Base-by-base conservation (phyloP, 495 filamentous ascomycete species). In the Hypoxylon lienhwacheense region DNA sequence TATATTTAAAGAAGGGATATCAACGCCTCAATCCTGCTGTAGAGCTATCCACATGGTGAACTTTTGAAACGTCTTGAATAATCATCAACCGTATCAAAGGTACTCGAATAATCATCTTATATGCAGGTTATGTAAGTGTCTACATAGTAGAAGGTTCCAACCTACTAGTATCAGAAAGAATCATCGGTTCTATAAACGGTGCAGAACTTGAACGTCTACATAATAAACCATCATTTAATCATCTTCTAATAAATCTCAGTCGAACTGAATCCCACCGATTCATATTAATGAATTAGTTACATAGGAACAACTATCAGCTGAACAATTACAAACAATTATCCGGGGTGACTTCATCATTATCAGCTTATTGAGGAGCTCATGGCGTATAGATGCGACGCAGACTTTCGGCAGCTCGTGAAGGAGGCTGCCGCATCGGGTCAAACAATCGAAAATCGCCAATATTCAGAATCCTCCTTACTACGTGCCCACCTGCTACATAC, bases 381-480 rank as follows among this genome's bases (percentile, higher is more conserved):
- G n/a, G 41, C 28, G 28, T 44, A 20, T 20, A 31, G 25, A 44
- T 7, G 21, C 24, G 11, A 25, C 41, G 15, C 11, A 12, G n/a
- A n/a, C n/a, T n/a, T n/a, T n/a, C n/a, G n/a, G 8, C 12, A 31
- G 11, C 12, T 10, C 45, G 20, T 8, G 8, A 45, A 45, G 29
- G 17, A 36, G 36, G 48, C 31, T 53, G 32, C 49, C 56, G n/a
- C 33, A 40, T 50, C 44, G 33, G 28, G 31, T 19, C 17, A 37
- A 12, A 49, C 7, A 39, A 19, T 26, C 40, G 57, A 51, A 35
- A 50, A 42, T 46, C 52, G 47, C 32, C 35, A 52, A 29, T 34
- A 47, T 61, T 55, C 52, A 42, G 25, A 39, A 52, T 55, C 58
- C 51, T 40, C 46, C 58, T 51, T 37, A 32, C 26, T 32, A 49